phyloP scores from a whole-genome alignment of 345 rosid species.

The Nasturtium officinale region DNA sequence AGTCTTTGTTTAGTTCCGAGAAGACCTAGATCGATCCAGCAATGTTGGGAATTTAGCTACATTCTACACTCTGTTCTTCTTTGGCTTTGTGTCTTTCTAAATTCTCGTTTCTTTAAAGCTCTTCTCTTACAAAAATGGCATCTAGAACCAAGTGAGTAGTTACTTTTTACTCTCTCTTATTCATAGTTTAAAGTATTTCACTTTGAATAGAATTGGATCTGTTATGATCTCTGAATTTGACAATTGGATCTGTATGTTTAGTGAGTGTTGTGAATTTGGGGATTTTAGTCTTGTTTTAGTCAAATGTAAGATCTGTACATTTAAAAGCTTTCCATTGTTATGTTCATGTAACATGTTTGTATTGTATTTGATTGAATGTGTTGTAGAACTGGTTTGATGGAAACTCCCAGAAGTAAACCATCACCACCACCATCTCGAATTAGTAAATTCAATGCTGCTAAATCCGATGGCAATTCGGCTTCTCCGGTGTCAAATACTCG shows the following conservation, averaged over 20 bases:
- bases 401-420: constrained; percentile 73
- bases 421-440: constrained; percentile 69
- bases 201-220: constrained; percentile 18
- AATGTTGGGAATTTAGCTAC: constrained; percentile 49
- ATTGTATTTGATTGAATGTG: background rate
- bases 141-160: constrained; percentile 40
- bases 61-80: background rate
- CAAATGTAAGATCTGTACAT: constrained; percentile 15
- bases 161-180: background rate
- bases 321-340: constrained; percentile 4
- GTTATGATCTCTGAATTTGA: constrained; percentile 25
- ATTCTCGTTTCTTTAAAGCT: constrained; percentile 3
- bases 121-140: constrained; percentile 33
- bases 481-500: constrained; percentile 60
- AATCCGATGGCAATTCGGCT: constrained; percentile 62
- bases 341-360: background rate
- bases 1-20: constrained; percentile 13
- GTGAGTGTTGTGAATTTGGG: background rate
- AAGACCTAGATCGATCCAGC: constrained; percentile 20
- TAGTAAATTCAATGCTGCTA: constrained; percentile 53
- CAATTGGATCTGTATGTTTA: constrained; percentile 16
- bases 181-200: background rate
- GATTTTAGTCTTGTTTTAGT: background rate
- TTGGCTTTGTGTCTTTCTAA: background rate
- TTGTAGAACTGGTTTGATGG: constrained; percentile 72